Conservation (phyloP, 257 asterid genomes). For the Linaria vulgaris region DNA sequence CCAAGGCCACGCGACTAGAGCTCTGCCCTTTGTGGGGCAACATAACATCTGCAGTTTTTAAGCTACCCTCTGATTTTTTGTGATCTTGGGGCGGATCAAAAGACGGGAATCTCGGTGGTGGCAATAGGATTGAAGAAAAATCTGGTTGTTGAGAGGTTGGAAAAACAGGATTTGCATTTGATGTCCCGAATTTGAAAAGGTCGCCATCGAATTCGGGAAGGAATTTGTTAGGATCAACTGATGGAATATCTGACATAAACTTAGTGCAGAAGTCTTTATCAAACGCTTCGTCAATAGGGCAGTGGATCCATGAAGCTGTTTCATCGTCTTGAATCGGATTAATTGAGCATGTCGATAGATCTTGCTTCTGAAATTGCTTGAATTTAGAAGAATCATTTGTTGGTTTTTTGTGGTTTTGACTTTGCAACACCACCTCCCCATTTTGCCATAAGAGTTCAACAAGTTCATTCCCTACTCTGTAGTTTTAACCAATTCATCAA, state of each 20-base stretch:
- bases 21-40: slow-evolving; percentile 21
- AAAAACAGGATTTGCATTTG: slow-evolving; percentile 21
- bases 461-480: slow-evolving; percentile 63
- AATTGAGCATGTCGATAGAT: slow-evolving; percentile 30
- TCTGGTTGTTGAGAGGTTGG: slow-evolving; percentile 19
- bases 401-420: slow-evolving; percentile 50
- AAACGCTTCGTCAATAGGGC: slow-evolving; percentile 63
- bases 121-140: slow-evolving; percentile 30
- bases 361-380: slow-evolving; percentile 32
- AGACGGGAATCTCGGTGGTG: slow-evolving; percentile 46
- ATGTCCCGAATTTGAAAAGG: slow-evolving; percentile 21
- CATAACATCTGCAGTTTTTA: slow-evolving; percentile 18
- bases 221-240: slow-evolving; percentile 25
- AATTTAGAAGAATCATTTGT: slow-evolving; percentile 25
- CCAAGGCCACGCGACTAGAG: slow-evolving; percentile 13
- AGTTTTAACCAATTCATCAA: slow-evolving; percentile 8
- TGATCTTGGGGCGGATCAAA: slow-evolving; percentile 23
- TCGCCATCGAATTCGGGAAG: slow-evolving; percentile 25
- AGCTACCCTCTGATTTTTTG: slow-evolving; percentile 11
- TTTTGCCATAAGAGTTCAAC: slow-evolving; percentile 85
- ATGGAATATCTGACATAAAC: slow-evolving; percentile 50
- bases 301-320: slow-evolving; percentile 50
- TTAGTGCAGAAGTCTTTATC: slow-evolving; percentile 60
- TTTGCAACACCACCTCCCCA: slow-evolving; percentile 69
- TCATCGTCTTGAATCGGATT: slow-evolving; percentile 52